Base-by-base conservation (phyloP, 1,284 basidiomycete species). In the Coniferiporia sulphurascens region DNA sequence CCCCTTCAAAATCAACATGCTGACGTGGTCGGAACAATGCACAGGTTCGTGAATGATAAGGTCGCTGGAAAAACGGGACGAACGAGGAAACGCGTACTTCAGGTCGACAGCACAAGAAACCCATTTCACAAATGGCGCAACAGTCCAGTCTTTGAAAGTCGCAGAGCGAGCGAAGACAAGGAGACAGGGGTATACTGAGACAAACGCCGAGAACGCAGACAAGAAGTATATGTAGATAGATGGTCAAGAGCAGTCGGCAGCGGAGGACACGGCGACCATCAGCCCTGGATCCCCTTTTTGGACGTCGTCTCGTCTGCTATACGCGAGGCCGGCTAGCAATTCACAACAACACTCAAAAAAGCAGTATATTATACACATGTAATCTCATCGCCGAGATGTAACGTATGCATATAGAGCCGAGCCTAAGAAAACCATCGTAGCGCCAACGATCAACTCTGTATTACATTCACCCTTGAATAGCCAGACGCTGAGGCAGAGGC, bases 1-100 rank as follows among this genome's bases (percentile, higher is more conserved):
- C 95, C 56, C 92, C 95, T 65, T 98, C 95, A 73, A 98, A 99
- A 80, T 99, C 95, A 76, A 98, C 91, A 62, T 93, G 93, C 94
- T 97, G 71, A 3, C 45, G 52, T 51, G 38, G 59, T 27, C 27
- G 27, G 27, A 27, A 41, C 38, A 41, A 41, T 41, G 52, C 57
- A 53, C 55, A 46, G 59, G 41, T 43, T 27, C 2, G 17, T 12
- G 19, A 36, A 41, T 59, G 43, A 53, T 53, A 58, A 38, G 38
- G 9, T 41, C 38, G 57, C 59, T 61, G 44, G 9, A 44, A 55
- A 43, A 41, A 43, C 38, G 9, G 49, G 56, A 41, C 36, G 36
- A 56, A 48, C 56, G 48, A 58, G 46, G 60, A 58, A 35, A 17
- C 2, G 66, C 76, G 65, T 62, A 89, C 91, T 76, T 87, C 83